These are phyloP conservation scores for Metschnikowia koreensis DNA, from an alignment of 805 yeast species.

Conservation along the genomic window DNA sequence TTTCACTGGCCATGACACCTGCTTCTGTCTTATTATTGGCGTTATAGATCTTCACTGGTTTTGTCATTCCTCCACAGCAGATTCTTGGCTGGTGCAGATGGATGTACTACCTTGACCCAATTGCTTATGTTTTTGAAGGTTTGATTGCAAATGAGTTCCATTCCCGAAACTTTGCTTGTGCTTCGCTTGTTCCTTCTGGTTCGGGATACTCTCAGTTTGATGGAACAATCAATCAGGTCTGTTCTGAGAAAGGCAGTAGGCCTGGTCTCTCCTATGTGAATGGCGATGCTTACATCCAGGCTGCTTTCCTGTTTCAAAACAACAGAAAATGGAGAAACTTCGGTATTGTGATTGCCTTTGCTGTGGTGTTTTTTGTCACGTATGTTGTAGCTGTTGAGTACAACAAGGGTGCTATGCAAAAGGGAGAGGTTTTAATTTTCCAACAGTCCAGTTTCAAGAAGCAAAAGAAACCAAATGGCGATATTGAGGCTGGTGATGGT, in stretches of 20 bases:
- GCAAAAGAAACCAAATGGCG: slow-evolving; percentile 29
- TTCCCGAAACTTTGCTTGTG: slow-evolving; percentile 21
- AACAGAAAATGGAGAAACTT: slow-evolving; percentile 60
- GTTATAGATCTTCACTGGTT: slow-evolving; percentile 53
- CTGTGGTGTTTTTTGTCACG: slow-evolving; percentile 29
- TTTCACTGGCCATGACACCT: slow-evolving; percentile 42
- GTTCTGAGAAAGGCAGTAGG: slow-evolving; percentile 15
- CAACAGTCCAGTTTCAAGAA: slow-evolving; percentile 33
- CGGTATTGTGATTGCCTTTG: slow-evolving; percentile 53
- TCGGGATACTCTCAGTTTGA: slow-evolving; percentile 17
- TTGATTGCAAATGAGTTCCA: slow-evolving; percentile 27
- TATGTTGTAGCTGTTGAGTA: slow-evolving; percentile 56
- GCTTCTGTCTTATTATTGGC: slow-evolving; percentile 46
- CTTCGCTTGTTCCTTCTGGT: slow-evolving; percentile 21
- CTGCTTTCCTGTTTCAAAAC: slow-evolving; percentile 34
- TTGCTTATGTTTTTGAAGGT: slow-evolving; percentile 29
- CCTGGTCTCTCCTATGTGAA: slow-evolving; percentile 22
- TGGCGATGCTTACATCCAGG: slow-evolving; percentile 31
- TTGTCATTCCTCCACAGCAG: slow-evolving; percentile 37
- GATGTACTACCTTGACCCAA: slow-evolving; percentile 36
- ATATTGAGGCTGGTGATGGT: slow-evolving; percentile 17
- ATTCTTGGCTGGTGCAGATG: slow-evolving; percentile 32
- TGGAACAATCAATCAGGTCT: slow-evolving; percentile 12
- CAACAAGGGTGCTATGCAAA: slow-evolving; percentile 61
- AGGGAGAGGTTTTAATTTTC: slow-evolving; percentile 69